Conservation (phyloP, 208 protist species). For the Wallacemonas sp. region DNA sequence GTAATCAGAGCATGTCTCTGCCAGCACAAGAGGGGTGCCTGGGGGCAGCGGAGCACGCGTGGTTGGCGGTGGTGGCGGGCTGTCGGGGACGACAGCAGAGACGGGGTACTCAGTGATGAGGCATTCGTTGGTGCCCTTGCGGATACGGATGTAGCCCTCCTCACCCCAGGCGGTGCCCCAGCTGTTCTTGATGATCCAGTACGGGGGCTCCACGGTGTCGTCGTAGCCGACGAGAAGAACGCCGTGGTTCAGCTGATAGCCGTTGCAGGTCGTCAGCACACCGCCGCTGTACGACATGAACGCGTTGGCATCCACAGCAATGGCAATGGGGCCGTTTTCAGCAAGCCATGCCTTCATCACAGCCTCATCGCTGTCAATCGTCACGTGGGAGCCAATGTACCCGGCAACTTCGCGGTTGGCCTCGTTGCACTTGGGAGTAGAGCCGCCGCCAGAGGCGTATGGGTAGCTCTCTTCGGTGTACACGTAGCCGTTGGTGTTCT, state of each 20-base stretch:
- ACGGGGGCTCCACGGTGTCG: slow-evolving; percentile 34
- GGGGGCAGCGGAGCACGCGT: slow-evolving; percentile 16
- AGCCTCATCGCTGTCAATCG: slow-evolving; percentile 58
- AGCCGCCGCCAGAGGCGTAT: slow-evolving; percentile 60
- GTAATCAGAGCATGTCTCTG: slow-evolving; percentile 25
- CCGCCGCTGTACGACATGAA: slow-evolving; percentile 63
- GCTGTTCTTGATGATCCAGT: slow-evolving; percentile 92
- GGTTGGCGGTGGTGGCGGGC: slow-evolving; percentile 9
- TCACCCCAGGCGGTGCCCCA: slow-evolving; percentile 79
- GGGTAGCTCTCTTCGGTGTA: slow-evolving; percentile 80
- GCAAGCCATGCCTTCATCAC: slow-evolving; percentile 68
- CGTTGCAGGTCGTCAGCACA: slow-evolving; percentile 52
- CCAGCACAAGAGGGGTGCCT: slow-evolving; percentile 16
- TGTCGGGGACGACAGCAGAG: slow-evolving; percentile 14
- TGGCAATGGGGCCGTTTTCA: slow-evolving; percentile 67
- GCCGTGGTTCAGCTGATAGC: slow-evolving; percentile 61
- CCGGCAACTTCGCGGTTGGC: slow-evolving; percentile 48
- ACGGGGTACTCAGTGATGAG: slow-evolving; percentile 34
- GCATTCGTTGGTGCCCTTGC: slow-evolving; percentile 51
- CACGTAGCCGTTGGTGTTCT: slow-evolving; percentile 58
- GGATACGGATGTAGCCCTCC: slow-evolving; percentile 71
- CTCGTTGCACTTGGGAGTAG: slow-evolving; percentile 37
- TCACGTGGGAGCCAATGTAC: slow-evolving; percentile 48
- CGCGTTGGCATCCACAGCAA: slow-evolving; percentile 83
- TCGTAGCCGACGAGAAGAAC: slow-evolving; percentile 86